A percentile compares a stretch with the other conserved stretches of the same genome.
Conservation (phyloP, 2,329 filamentous ascomycete genomes). For the Phoma sp. region DNA sequence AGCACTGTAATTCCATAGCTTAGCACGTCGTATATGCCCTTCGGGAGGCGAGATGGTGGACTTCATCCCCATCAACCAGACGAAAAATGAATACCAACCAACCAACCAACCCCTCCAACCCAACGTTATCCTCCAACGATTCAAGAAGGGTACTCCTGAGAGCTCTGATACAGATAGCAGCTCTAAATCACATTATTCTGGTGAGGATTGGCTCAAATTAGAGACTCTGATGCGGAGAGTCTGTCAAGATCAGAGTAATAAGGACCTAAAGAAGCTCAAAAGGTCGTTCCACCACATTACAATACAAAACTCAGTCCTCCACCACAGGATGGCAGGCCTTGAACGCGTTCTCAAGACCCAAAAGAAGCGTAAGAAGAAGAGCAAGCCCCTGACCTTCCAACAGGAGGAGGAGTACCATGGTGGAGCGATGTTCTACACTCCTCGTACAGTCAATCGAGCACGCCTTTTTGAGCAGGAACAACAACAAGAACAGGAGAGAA, state of each 20-base stretch:
- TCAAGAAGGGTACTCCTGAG: not conserved
- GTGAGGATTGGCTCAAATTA: not conserved
- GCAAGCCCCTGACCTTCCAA: no score
- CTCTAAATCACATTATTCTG: no score
- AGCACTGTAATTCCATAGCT: no score
- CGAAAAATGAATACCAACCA: no score
- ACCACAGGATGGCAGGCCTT: not conserved
- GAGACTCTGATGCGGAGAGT: not conserved
- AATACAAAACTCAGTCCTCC: not conserved
- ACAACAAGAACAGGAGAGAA: not conserved
- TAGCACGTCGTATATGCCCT: no score
- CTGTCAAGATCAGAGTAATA: not conserved
- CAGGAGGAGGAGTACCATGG: not conserved
- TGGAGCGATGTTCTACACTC: not conserved
- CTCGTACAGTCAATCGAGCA: not conserved
- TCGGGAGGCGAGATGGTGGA: no score
- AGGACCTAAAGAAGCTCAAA: not conserved
- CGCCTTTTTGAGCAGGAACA: not conserved
- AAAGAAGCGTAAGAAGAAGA: not conserved
- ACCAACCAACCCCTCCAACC: conserved; percentile 12
- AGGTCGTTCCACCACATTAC: not conserved
- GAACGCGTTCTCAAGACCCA: not conserved
- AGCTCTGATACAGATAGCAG: no score
- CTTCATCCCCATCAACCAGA: no score
- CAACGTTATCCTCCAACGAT: not conserved